Conservation (phyloP, 805 yeast genomes). For the Myxozyma monticola region DNA sequence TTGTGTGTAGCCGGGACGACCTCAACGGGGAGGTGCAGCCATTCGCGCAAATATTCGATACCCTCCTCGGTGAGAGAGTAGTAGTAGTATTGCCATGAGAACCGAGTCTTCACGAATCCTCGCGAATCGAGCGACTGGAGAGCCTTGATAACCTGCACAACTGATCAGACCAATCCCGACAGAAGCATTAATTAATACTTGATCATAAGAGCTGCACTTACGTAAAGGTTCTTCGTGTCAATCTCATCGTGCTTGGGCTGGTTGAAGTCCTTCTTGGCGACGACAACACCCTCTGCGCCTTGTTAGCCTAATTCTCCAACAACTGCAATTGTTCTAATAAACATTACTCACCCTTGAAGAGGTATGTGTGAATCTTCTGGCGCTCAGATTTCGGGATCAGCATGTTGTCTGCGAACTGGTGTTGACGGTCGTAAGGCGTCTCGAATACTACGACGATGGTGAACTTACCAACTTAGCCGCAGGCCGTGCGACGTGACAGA, state of each 20-base stretch:
- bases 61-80: slow-evolving; percentile 99
- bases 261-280: slow-evolving; percentile 94
- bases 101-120: slow-evolving; percentile 99
- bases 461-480: no score
- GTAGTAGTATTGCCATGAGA: slow-evolving; percentile 99
- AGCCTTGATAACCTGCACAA: slow-evolving; percentile 71
- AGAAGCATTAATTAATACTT: no score
- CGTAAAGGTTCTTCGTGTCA: slow-evolving; percentile 96
- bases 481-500: no score
- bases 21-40: slow-evolving; percentile 98
- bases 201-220: slow-evolving; percentile 22
- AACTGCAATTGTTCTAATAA: not conserved
- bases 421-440: no score
- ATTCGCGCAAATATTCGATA: slow-evolving; percentile 96
- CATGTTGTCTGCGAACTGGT: no score
- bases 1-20: slow-evolving; percentile 98
- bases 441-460: no score
- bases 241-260: slow-evolving; percentile 97
- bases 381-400: slow-evolving; percentile 99
- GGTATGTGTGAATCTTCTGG: slow-evolving; percentile 98
- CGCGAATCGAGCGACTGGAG: slow-evolving; percentile 98
- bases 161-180: not conserved
- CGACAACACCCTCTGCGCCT: slow-evolving; percentile 99
- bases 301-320: not conserved
- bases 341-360: slow-evolving; percentile 86